A percentile compares a stretch with the other conserved stretches of the same genome.
phyloP scores from a whole-genome alignment of 1,284 basidiomycete genomes.

The Fomitopsis betulina region DNA sequence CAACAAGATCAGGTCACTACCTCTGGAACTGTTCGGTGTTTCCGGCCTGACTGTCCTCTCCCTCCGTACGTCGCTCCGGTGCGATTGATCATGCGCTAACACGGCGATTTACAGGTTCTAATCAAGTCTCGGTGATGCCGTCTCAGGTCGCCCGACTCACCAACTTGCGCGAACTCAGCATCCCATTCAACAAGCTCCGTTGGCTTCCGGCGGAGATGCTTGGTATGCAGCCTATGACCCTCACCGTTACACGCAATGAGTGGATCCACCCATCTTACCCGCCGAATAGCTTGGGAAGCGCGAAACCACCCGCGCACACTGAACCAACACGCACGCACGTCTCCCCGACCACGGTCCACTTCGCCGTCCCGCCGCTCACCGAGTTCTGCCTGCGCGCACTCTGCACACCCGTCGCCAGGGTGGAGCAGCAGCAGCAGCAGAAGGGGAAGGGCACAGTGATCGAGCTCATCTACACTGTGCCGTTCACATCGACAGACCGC shows the following conservation, averaged over 20 bases:
- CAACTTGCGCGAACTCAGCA: constrained; percentile 55
- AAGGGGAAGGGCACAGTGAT: constrained; percentile 27
- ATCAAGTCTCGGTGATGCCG: constrained; percentile 53
- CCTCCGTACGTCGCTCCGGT: constrained; percentile 39
- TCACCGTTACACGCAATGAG: constrained; percentile 52
- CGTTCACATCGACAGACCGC: constrained; percentile 10
- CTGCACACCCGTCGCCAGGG: constrained; percentile 25
- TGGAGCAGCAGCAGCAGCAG: neutral
- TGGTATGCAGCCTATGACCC: constrained; percentile 41
- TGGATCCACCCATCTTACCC: constrained; percentile 38
- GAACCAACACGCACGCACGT: constrained; percentile 10
- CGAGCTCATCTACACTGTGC: constrained; percentile 17
- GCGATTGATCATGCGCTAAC: neutral
- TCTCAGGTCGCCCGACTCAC: constrained; percentile 55
- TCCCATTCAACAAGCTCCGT: constrained; percentile 53
- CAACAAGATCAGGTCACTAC: constrained; percentile 46
- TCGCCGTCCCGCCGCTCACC: constrained; percentile 38
- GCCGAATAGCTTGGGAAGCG: neutral
- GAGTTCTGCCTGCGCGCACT: constrained; percentile 50
- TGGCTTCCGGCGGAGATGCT: constrained; percentile 67
- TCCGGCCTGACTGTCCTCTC: constrained; percentile 49
- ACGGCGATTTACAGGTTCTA: constrained; percentile 39
- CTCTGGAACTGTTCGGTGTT: constrained; percentile 47
- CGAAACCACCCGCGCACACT: neutral
- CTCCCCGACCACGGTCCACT: constrained; percentile 19